Conservation (phyloP, 441 rosid species). For the Erodium trifolium region DNA sequence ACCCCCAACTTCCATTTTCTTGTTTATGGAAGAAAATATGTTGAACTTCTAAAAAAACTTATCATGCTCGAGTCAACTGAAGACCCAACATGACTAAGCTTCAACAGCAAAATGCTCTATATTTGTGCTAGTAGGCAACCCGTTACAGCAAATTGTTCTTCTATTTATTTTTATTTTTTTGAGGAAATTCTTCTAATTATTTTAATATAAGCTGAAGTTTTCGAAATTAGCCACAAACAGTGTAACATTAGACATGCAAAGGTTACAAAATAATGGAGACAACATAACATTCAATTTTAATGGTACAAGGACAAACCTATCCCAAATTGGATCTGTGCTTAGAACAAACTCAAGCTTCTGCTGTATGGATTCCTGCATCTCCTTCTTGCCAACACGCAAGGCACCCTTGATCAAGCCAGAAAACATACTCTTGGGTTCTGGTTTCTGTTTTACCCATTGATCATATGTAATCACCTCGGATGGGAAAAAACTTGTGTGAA, state of each 20-base stretch:
- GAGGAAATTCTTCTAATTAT: too few relatives aligned
- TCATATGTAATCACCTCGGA: constrained; percentile 67
- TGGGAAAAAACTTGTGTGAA: constrained; percentile 46
- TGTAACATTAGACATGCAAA: not conserved
- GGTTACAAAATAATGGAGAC: constrained; percentile 1
- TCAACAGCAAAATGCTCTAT: not conserved
- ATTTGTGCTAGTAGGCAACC: not conserved
- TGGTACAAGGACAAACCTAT: constrained; percentile 42
- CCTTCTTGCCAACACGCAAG: constrained; percentile 65
- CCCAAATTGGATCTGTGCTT: constrained; percentile 76
- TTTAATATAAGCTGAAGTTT: not conserved
- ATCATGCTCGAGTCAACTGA: not conserved
- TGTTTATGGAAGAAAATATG: too few relatives aligned
- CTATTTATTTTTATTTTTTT: too few relatives aligned
- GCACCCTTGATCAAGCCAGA: constrained; percentile 85
- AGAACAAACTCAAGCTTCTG: constrained; percentile 66
- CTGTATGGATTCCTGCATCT: constrained; percentile 66
- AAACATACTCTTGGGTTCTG: constrained; percentile 42
- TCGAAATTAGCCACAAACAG: not conserved
- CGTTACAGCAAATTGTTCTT: too few relatives aligned
- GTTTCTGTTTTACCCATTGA: constrained; percentile 65
- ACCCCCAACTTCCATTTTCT: not conserved
- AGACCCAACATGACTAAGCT: not conserved
- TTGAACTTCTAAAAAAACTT: not conserved
- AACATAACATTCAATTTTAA: not conserved